Percentiles rank a stretch among this genome's conserved stretches.
These are phyloP conservation scores for Calocera viscosa DNA, from an alignment of 768 basidiomycete species.

Conservation along the genomic window DNA sequence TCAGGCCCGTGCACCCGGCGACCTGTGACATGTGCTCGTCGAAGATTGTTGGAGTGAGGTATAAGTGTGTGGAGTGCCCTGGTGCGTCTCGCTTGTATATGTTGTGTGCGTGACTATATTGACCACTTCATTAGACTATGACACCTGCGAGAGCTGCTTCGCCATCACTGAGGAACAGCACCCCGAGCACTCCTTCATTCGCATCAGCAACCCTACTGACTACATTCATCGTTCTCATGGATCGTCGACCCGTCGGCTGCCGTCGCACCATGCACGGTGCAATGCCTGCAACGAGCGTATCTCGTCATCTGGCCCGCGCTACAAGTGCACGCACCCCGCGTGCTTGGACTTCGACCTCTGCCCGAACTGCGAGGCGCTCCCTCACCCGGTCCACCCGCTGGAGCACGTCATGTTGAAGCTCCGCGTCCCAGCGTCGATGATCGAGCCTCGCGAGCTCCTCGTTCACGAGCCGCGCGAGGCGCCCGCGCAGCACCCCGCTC, in stretches of 20 bases:
- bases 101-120: not conserved
- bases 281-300: slow-evolving; percentile 48
- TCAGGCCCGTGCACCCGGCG: slow-evolving; percentile 14
- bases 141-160: slow-evolving; percentile 16
- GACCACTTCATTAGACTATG: slow-evolving; percentile 13
- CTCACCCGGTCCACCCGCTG: slow-evolving; percentile 59
- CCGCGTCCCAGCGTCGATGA: slow-evolving; percentile 24
- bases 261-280: slow-evolving; percentile 47
- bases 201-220: slow-evolving; percentile 41
- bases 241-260: not conserved
- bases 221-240: slow-evolving; percentile 25
- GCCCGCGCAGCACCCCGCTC: not conserved
- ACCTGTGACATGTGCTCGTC: slow-evolving; percentile 51
- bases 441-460: slow-evolving; percentile 11
- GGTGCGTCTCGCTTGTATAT: slow-evolving; percentile 30
- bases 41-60: slow-evolving; percentile 50
- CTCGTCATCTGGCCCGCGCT: slow-evolving; percentile 41
- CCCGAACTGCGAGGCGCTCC: slow-evolving; percentile 61
- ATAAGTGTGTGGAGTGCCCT: slow-evolving; percentile 70
- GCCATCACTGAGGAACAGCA: slow-evolving; percentile 60
- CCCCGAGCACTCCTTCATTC: slow-evolving; percentile 62
- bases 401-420: slow-evolving; percentile 69
- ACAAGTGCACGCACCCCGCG: slow-evolving; percentile 71
- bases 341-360: slow-evolving; percentile 80
- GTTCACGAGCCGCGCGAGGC: not conserved